Evolutionary conservation across 1,284 basidiomycete species (phyloP), one percentile per base, ranked within the genome.

Genomic region (Sporisorium scitamineum): DNA sequence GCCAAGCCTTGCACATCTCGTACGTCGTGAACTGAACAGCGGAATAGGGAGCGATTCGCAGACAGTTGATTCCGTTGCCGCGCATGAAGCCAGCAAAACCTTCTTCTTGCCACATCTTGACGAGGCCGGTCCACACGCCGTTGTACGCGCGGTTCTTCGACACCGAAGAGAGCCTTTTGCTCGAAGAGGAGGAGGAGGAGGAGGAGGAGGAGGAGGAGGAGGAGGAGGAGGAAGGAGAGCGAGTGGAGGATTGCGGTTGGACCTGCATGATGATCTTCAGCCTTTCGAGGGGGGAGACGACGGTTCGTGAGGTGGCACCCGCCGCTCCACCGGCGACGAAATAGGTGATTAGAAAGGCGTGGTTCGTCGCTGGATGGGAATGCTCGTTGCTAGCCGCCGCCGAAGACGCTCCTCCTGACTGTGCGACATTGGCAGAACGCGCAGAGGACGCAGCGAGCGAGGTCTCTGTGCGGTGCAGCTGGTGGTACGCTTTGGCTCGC

Each of bases 1-100:
- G 37, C 31, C 54, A 66, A 86, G 91, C 92, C 87, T 97, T 97
- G 71, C 95, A 87, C 72, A 92, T 90, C 83, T 97, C 94, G 70
- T 88, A 90, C 13, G 94, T 93, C 0, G 94, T 93, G 85, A 97
- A 97, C 84, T 97, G 95, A 18, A 97, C 92, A 24, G 93, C 93
- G 72, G 91, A 92, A 83, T 88, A 89, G 10, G 88, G 88, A 64
- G 94, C 90, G 76, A 94, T 94, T 59, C 95, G 90, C 75, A 97
- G 85, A 85, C 95, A 96, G 86, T 97, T 97, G 85, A 96, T 93
- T 16, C 94, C 94, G 72, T 89, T 89, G 11, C 88, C 89, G 55
- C 94, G 89, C 94, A 97, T 95, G 86, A 91, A 95, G 3, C 95
- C 95, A 79, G 87, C 89, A 85, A 95, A 92, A 1, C 95, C 95